These are phyloP conservation scores for Apiotrichum siamense DNA, from an alignment of 1,284 basidiomycete genomes.

Conservation along the genomic window DNA sequence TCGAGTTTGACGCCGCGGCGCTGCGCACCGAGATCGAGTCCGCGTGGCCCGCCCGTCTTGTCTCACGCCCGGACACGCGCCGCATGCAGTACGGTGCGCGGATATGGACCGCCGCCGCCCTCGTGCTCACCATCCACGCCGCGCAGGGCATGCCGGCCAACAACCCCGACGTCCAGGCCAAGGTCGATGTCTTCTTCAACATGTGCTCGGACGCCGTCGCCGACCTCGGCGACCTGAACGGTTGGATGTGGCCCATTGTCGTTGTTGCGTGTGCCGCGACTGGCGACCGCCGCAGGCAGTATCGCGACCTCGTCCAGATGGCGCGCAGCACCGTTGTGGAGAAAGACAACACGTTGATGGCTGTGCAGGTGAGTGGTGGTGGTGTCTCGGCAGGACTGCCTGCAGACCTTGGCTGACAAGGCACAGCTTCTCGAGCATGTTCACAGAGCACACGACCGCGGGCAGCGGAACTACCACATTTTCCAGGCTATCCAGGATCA, in stretches of 20 bases:
- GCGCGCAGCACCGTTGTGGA: neutral
- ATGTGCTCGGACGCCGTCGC: neutral
- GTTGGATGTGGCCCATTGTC: slow-evolving; percentile 6
- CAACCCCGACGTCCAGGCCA: neutral
- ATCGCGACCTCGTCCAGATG: neutral
- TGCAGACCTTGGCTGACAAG: neutral
- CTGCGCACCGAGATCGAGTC: slow-evolving; percentile 8
- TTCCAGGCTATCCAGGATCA: slow-evolving; percentile 2
- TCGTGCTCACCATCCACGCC: slow-evolving; percentile 2
- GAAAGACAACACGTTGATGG: neutral
- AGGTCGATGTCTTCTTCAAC: neutral
- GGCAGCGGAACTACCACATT: slow-evolving; percentile 1
- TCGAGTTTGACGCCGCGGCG: slow-evolving; percentile 1
- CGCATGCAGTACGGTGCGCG: slow-evolving; percentile 6
- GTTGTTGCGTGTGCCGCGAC: slow-evolving; percentile 3
- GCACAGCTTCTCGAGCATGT: slow-evolving; percentile 1
- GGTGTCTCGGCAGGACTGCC: no score
- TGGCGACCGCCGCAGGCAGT: neutral
- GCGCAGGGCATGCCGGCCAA: slow-evolving; percentile 1
- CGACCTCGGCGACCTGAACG: slow-evolving; percentile 4
- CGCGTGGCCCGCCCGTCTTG: slow-evolving; percentile 4
- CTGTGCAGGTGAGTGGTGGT: neutral
- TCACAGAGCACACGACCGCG: neutral
- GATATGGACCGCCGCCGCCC: slow-evolving; percentile 3
- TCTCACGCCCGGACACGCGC: neutral